Base-by-base conservation (phyloP, 2,329 filamentous ascomycete genomes). In the Ceratocystiopsis brevicomis region DNA sequence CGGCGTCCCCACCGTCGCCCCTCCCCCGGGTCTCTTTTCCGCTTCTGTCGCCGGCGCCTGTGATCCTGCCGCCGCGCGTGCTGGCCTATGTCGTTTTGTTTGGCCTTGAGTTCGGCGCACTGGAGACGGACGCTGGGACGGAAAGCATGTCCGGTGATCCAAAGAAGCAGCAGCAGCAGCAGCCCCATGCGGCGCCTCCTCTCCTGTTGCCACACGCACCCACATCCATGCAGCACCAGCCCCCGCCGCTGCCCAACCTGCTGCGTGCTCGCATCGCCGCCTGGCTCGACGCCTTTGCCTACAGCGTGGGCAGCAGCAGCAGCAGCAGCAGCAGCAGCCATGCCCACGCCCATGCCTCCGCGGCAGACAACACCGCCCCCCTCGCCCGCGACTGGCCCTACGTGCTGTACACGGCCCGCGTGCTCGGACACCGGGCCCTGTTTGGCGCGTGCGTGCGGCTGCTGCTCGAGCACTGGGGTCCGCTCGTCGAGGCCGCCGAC, bases 401-500 rank as follows among this genome's bases (percentile, higher is more conserved):
- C 21, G 18, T 47, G 25, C 44, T 50, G 35, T 50, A 48, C 39
- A 38, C 45, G 10, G 44, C 44, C 6, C 47, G 49, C 9, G 25
- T 39, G 18, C 40, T 48, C 16, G 34, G 39, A 16, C 30, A 45
- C 43, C 39, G 38, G 12, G 32, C 36, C 16, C 35, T 50, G 16
- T 33, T 48, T 16, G 39, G 19, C 1, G 16, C 34, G 11, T 45
- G 41, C 14, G 19, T 48, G 41, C 43, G 45, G 4, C 48, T 46
- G 17, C 33, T 49, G 33, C 43, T 49, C 37, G 42, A 47, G 35
- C 46, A 46, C 2, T 49, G 48, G 48, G 25, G 40, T 40, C n/a
- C 25, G 21, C 10, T 47, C 44, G 33, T 44, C 42, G 38, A 47
- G 14, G 40, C 10, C 13, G 17, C 15, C 37, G 41, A 30, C 43